phyloP scores from a whole-genome alignment of 768 basidiomycete species.

The Kwoniella europaea region DNA sequence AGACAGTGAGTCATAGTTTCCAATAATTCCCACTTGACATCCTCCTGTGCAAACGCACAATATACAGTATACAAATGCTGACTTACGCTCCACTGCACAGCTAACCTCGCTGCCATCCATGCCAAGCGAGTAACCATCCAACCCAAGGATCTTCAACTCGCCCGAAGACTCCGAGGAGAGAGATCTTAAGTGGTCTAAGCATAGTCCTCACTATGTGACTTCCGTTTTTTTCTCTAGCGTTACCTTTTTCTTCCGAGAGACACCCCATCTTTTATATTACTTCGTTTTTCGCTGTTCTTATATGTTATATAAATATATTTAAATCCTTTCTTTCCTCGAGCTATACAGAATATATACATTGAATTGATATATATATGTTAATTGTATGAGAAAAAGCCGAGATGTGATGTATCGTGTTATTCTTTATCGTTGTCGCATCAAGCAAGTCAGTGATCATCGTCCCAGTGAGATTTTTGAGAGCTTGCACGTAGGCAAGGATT shows the following conservation, averaged over 20 bases:
- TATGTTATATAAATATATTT: slow-evolving; percentile 4
- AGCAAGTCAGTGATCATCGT: no score
- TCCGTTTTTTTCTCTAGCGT: not conserved
- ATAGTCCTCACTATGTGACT: not conserved
- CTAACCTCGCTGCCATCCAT: slow-evolving; percentile 61
- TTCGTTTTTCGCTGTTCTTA: slow-evolving; percentile 28
- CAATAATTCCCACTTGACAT: not conserved
- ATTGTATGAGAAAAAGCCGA: slow-evolving; percentile 1
- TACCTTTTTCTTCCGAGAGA: not conserved
- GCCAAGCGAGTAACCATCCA: slow-evolving; percentile 74
- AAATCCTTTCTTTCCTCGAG: slow-evolving; percentile 17
- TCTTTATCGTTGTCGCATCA: not conserved
- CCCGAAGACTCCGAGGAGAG: slow-evolving; percentile 58
- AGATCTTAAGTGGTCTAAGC: slow-evolving; percentile 38
- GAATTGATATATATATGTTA: not conserved
- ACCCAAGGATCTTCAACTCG: slow-evolving; percentile 62
- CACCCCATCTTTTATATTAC: not conserved
- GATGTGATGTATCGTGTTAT: slow-evolving; percentile 12
- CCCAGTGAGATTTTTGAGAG: no score
- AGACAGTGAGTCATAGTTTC: slow-evolving; percentile 43
- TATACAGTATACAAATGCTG: slow-evolving; percentile 60
- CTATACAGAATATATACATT: not conserved
- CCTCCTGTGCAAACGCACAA: not conserved
- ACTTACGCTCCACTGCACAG: slow-evolving; percentile 60
- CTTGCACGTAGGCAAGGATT: not conserved